phyloP scores from a whole-genome alignment of 2,329 filamentous ascomycete species.

The Ascochyta pisi region DNA sequence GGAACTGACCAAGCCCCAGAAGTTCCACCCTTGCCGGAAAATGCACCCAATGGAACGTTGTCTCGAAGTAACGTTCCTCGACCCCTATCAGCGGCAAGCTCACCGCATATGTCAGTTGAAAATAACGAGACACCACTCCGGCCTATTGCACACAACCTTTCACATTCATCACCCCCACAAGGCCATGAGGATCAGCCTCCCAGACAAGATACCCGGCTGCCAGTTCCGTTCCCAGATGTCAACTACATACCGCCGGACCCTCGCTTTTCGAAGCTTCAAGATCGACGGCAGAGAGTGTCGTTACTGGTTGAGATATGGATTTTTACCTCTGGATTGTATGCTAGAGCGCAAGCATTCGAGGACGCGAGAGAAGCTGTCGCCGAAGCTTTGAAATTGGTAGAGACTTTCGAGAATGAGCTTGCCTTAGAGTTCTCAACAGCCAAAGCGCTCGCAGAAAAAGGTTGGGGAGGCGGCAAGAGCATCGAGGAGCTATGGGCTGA shows the following conservation, averaged over 20 bases:
- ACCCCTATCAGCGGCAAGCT: slow-evolving; percentile 31
- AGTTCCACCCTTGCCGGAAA: slow-evolving; percentile 35
- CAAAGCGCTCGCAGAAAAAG: slow-evolving; percentile 66
- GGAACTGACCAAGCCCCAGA: slow-evolving; percentile 31
- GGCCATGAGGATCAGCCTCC: slow-evolving; percentile 52
- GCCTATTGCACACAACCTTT: slow-evolving; percentile 51
- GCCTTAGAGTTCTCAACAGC: slow-evolving; percentile 68
- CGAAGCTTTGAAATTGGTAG: slow-evolving; percentile 80
- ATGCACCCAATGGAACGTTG: slow-evolving; percentile 25
- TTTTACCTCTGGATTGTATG: slow-evolving; percentile 86
- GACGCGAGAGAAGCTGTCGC: slow-evolving; percentile 80
- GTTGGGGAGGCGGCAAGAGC: slow-evolving; percentile 82
- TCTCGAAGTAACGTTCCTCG: slow-evolving; percentile 24
- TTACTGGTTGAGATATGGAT: slow-evolving; percentile 84
- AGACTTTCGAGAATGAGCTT: slow-evolving; percentile 72
- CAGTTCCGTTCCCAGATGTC: slow-evolving; percentile 48
- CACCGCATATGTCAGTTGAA: slow-evolving; percentile 37
- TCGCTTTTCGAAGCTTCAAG: slow-evolving; percentile 58
- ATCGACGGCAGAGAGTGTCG: slow-evolving; percentile 62
- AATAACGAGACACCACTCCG: slow-evolving; percentile 46
- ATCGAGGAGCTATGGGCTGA: slow-evolving; percentile 87
- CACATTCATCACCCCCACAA: slow-evolving; percentile 47
- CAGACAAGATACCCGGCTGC: slow-evolving; percentile 53
- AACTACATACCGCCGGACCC: slow-evolving; percentile 51
- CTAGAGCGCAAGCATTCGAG: slow-evolving; percentile 77